Evolutionary conservation across 345 rosid species (phyloP), one percentile per base, ranked within the genome.

Genomic region (Psidium friedrichsthalianum): DNA sequence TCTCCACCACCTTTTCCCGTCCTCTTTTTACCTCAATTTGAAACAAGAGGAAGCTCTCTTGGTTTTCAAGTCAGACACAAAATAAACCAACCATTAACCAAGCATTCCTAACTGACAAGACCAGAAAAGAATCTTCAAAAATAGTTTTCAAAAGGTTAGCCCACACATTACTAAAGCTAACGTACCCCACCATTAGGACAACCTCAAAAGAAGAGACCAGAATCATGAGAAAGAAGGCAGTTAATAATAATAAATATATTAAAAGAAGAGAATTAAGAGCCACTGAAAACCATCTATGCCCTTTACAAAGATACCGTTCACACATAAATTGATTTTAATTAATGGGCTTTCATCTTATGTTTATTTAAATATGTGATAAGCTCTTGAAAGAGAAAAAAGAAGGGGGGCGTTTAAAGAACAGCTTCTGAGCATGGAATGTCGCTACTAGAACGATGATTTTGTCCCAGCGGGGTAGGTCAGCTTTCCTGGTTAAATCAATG

Each of bases 191-290:
- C 36, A 83, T 21, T 69, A 42, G 85, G n/a, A 57, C 88, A 83
- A 83, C 89, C 87, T 90, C 40, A 91, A 91, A 92, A 91, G 91
- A 92, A 90, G 91, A 88, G 93, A 90, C 91, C 86, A 85, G 90
- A 91, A 91, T 90, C 92, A 89, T 91, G 88, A 84, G 76, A 87
- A 88, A 85, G 88, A 90, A 84, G 91, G 90, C 74, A 74, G 82
- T 29, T 83, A 83, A 64, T 88, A 86, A 55, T 29, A 55, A 56
- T 83, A 53, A 83, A 85, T 22, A 84, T 47, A 83, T 87, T 52
- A 84, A 64, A 84, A 80, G 36, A 58, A 82, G 1, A 69, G 36
- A 22, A 58, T 44, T 84, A 24, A 14, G 47, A 54, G 32, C 82
- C 85, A 88, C 21, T 87, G 86, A 42, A 83, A 84, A 84, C 18